These are phyloP conservation scores for Cladosporium cucumerinum DNA, from an alignment of 2,329 filamentous ascomycete genomes.

Conservation along the genomic window DNA sequence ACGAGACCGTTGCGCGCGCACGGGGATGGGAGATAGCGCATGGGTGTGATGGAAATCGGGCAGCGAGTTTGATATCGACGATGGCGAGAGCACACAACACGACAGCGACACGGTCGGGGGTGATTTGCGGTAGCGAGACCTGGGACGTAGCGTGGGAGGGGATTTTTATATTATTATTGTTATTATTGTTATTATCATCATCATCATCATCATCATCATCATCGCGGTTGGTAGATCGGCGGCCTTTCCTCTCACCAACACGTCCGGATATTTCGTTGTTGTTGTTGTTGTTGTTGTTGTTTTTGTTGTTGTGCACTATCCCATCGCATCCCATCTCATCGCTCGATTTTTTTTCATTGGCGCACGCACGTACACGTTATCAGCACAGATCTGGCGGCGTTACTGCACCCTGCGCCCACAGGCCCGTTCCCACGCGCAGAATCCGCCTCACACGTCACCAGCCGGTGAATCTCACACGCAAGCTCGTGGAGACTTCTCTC, in stretches of 20 bases:
- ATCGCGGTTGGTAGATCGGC: not conserved
- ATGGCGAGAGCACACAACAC: not conserved
- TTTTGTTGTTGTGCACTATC: too few relatives aligned
- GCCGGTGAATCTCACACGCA: too few relatives aligned
- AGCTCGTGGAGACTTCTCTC: constrained; percentile 4
- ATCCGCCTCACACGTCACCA: not conserved
- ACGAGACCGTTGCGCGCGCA: not conserved
- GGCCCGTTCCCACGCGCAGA: not conserved
- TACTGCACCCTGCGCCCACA: not conserved
- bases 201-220: too few relatives aligned
- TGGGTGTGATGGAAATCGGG: not conserved
- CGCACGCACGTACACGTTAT: too few relatives aligned
- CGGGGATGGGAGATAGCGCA: not conserved
- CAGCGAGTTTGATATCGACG: not conserved
- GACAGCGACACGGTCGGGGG: constrained; percentile 2
- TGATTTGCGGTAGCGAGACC: not conserved
- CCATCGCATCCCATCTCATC: too few relatives aligned
- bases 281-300: too few relatives aligned
- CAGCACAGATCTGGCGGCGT: not conserved
- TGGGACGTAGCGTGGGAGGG: not conserved
- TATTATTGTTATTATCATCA: too few relatives aligned
- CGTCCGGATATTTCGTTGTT: not conserved
- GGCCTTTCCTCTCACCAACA: not conserved
- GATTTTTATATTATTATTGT: too few relatives aligned
- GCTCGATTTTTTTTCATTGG: too few relatives aligned